Conservation (phyloP, 768 basidiomycete species). For the Suillus spraguei region DNA sequence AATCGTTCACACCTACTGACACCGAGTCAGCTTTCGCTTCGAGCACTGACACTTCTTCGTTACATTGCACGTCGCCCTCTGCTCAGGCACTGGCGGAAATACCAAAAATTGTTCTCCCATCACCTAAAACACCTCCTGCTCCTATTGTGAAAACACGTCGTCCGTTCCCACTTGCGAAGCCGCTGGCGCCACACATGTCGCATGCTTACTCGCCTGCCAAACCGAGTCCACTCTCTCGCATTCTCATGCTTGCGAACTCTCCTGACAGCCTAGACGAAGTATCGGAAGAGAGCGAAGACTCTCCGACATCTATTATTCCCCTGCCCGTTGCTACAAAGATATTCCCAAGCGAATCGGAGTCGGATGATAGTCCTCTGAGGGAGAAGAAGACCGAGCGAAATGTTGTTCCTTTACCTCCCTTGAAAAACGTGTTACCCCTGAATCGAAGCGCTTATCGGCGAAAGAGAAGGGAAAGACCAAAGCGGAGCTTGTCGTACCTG, state of each 20-base stretch:
- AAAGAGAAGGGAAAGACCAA: constrained; percentile 45
- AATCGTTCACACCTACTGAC: not conserved
- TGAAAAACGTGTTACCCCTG: constrained; percentile 24
- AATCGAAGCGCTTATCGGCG: constrained; percentile 31
- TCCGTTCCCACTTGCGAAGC: constrained; percentile 75
- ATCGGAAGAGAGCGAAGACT: constrained; percentile 23
- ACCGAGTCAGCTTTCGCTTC: constrained; percentile 5
- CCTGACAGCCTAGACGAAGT: constrained; percentile 42
- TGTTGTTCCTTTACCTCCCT: constrained; percentile 23
- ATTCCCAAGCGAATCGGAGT: constrained; percentile 47
- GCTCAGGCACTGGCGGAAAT: constrained; percentile 12
- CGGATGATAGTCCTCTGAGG: constrained; percentile 52
- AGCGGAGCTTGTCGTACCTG: constrained; percentile 22
- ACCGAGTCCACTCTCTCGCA: constrained; percentile 80
- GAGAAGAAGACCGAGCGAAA: constrained; percentile 50
- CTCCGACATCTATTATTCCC: constrained; percentile 21
- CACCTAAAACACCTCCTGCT: constrained; percentile 25
- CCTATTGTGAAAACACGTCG: constrained; percentile 29
- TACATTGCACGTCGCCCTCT: constrained; percentile 24
- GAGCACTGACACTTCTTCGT: constrained; percentile 9
- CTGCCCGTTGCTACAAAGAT: constrained; percentile 23
- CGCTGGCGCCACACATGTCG: constrained; percentile 65
- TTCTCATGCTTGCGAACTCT: constrained; percentile 70
- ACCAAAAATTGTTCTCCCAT: constrained; percentile 7
- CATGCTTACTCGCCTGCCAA: constrained; percentile 83